Evolutionary conservation across 2,329 filamentous ascomycete genomes (phyloP).

Genomic region (Aureobasidium lini): DNA sequence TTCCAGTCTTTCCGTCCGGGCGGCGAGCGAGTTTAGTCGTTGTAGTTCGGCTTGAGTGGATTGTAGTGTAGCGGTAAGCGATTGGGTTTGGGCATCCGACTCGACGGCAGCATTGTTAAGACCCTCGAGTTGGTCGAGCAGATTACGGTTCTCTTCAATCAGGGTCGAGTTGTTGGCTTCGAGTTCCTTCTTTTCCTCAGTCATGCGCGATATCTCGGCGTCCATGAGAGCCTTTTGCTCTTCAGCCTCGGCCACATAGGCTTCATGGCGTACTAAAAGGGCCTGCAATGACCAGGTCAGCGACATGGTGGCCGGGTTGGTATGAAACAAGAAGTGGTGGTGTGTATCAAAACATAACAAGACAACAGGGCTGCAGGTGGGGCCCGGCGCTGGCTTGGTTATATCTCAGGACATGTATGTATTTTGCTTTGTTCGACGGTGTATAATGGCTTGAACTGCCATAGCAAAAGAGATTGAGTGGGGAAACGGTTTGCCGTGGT

Average conservation of each 20-base stretch:
- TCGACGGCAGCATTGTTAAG: constrained; percentile 73
- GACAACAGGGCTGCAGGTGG: constrained; percentile 1
- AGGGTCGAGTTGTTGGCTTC: constrained; percentile 58
- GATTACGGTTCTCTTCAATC: constrained; percentile 71
- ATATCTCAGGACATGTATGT: constrained; percentile 16
- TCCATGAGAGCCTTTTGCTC: constrained; percentile 69
- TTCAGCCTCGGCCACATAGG: constrained; percentile 88
- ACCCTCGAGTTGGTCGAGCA: constrained; percentile 77
- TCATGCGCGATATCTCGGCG: constrained; percentile 65
- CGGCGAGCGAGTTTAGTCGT: constrained; percentile 64
- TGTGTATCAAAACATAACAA: not conserved
- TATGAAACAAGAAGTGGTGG: not conserved
- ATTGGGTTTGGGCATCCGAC: constrained; percentile 71
- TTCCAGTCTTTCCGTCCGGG: constrained; percentile 71
- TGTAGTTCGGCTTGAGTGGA: constrained; percentile 72
- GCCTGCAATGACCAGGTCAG: constrained; percentile 77
- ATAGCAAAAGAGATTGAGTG: constrained; percentile 13
- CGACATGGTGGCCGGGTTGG: constrained; percentile 35
- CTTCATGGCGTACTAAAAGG: constrained; percentile 82
- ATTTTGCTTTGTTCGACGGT: constrained; percentile 15
- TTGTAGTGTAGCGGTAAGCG: constrained; percentile 67
- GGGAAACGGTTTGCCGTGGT: not conserved
- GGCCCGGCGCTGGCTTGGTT: constrained; percentile 7
- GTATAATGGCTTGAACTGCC: constrained; percentile 13
- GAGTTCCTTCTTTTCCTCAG: constrained; percentile 68